Conservation (phyloP, 371 early-diverging fungal species). For the Cokeromyces recurvatus region DNA sequence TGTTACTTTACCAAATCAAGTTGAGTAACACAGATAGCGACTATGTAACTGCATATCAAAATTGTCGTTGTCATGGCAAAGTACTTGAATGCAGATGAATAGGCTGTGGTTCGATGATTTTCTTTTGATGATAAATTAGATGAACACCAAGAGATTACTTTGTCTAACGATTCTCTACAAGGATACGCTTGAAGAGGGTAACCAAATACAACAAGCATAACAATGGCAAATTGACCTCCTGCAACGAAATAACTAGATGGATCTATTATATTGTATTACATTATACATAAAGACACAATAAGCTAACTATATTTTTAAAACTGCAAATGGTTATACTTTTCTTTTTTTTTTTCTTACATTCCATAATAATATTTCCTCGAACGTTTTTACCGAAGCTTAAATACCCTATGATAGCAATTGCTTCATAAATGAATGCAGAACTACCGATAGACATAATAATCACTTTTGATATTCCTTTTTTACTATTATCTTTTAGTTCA, state of each 20-base stretch:
- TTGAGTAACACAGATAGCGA: constrained; percentile 74
- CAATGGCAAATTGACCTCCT: constrained; percentile 85
- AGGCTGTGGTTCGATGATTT: constrained; percentile 26
- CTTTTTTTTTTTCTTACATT: constrained; percentile 53
- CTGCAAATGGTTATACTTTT: too few relatives aligned
- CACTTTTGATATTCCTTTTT: constrained; percentile 57
- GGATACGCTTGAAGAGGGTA: constrained; percentile 99
- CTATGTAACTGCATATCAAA: constrained; percentile 62
- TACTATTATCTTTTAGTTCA: constrained; percentile 82
- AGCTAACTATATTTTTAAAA: neutral
- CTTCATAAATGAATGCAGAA: constrained; percentile 81
- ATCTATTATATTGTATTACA: too few relatives aligned
- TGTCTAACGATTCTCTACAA: constrained; percentile 88
- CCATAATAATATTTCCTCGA: constrained; percentile 84
- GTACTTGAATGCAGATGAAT: constrained; percentile 47
- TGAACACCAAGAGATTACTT: constrained; percentile 42
- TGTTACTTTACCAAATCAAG: constrained; percentile 61
- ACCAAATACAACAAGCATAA: constrained; percentile 88
- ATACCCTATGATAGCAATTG: constrained; percentile 92
- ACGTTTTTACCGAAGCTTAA: constrained; percentile 91
- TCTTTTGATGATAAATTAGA: constrained; percentile 24
- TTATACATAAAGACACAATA: neutral
- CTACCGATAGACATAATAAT: constrained; percentile 75
- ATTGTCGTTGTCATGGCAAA: constrained; percentile 68
- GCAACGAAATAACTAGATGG: constrained; percentile 71